Base-by-base conservation (phyloP, 176 grass and related monocot species). In the Ampelocalamus luodianensis region DNA sequence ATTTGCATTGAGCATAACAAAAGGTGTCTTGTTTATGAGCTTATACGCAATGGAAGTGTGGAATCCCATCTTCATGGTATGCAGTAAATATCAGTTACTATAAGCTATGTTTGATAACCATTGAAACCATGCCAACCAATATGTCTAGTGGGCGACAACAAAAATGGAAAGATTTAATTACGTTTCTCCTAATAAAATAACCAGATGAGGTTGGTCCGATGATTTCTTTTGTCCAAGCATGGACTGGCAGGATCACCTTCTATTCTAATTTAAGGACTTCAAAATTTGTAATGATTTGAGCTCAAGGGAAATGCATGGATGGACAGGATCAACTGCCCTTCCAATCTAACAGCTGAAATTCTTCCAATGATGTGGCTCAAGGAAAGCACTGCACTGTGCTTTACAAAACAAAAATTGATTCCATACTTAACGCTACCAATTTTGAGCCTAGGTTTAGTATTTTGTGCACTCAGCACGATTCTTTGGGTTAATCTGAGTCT, bases 11-110 rank as follows among this genome's bases (percentile, higher is more conserved):
- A 99, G 64, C 85, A 79, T 50, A 71, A 23, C 43, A 99, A 91
- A 85, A 95, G 91, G 60, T 99, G 96, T 82, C 88, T 99, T 53
- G 90, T 99, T 55, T 99, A 96, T 79, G 96, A 99, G 81, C 88
- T 99, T 86, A 85, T 99, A 62, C 89, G 81, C 70, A 96, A 96
- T 76, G 93, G 96, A 71, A 99, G 96, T 86, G 90, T 99, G 39
- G 96, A 99, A 70, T 99, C 96, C 15, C 96, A 99, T 84, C 93
- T 99, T 61, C 96, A 99, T 84, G 96, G 93, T 99, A 96, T 68
- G 68, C 65, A 77, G 54, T 67, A 76, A 55, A 63, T 80, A 81
- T 68, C 76, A 48, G 59, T 78, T 80, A 66, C 59, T 64, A 0
- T 78, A 39, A 69, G 27, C 27, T 50, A 40, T 62, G 29, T 17